phyloP scores from a whole-genome alignment of 2,329 filamentous ascomycete genomes.

The Apiospora malaysiana region DNA sequence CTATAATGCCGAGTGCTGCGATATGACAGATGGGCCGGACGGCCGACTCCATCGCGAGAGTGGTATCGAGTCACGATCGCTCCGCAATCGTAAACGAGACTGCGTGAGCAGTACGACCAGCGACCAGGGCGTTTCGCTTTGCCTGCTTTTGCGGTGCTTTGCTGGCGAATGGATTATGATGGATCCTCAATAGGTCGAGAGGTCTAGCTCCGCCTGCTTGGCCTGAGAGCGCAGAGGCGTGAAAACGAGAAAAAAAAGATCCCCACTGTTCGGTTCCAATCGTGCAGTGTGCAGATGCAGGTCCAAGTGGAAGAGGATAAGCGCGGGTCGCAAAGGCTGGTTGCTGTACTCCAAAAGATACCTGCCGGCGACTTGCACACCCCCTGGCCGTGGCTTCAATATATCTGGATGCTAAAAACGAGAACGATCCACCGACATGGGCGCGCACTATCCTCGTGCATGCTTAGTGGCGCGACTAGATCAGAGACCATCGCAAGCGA shows the following conservation, averaged over 20 bases:
- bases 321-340: slow-evolving; percentile 36
- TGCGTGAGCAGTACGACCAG: too few relatives aligned
- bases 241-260: background rate
- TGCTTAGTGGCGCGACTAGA: slow-evolving; percentile 19
- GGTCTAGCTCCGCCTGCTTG: background rate
- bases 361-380: slow-evolving; percentile 4
- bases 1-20: background rate
- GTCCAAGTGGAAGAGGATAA: slow-evolving; percentile 49
- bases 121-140: slow-evolving; percentile 2
- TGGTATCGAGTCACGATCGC: slow-evolving; percentile 16
- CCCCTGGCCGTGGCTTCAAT: slow-evolving; percentile 8
- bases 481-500: slow-evolving; percentile 5
- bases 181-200: background rate
- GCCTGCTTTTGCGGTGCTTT: background rate
- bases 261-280: slow-evolving; percentile 26
- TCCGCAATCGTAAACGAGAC: slow-evolving; percentile 18
- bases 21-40: slow-evolving; percentile 14
- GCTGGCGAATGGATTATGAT: slow-evolving; percentile 1
- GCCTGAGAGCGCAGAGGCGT: background rate
- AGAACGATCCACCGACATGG: slow-evolving; percentile 11
- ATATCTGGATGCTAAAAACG: slow-evolving; percentile 9
- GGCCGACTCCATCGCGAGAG: slow-evolving; percentile 15
- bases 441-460: slow-evolving; percentile 8
- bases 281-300: slow-evolving; percentile 46
- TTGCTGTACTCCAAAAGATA: slow-evolving; percentile 15